These are phyloP conservation scores for Capsicum rhomboideum DNA, from an alignment of 257 asterid species.

Conservation along the genomic window DNA sequence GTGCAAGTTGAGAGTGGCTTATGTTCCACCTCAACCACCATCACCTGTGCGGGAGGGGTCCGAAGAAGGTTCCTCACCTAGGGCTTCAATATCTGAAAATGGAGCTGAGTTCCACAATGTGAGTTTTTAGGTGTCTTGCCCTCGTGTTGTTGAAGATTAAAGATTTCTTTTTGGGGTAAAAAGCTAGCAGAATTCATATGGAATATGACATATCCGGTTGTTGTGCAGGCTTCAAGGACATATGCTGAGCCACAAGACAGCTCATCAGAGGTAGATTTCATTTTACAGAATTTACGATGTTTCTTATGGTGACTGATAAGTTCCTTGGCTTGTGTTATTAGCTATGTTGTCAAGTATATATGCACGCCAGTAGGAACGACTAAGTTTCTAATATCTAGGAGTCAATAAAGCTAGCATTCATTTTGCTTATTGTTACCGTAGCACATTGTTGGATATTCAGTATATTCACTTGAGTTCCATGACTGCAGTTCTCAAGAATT, in stretches of 20 bases:
- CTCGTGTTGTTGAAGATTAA: background rate
- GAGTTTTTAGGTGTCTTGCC: slow-evolving; percentile 23
- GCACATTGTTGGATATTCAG: background rate
- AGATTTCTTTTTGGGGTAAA: background rate
- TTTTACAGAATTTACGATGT: background rate
- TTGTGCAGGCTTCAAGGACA: slow-evolving; percentile 42
- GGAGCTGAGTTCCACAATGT: slow-evolving; percentile 61
- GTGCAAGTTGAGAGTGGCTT: slow-evolving; percentile 77
- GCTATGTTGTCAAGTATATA: background rate
- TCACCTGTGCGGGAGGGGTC: slow-evolving; percentile 94
- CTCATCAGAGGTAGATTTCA: slow-evolving; percentile 55
- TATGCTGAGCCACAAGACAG: slow-evolving; percentile 48
- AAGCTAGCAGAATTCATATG: background rate
- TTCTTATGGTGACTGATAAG: background rate
- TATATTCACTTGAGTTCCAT: background rate
- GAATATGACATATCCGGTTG: background rate
- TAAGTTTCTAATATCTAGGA: background rate
- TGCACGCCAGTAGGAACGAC: background rate
- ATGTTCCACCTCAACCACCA: slow-evolving; percentile 76
- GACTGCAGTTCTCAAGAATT: background rate
- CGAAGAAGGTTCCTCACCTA: slow-evolving; percentile 91
- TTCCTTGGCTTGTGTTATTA: background rate
- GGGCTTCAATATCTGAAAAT: slow-evolving; percentile 86
- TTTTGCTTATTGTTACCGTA: background rate
- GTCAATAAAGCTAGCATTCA: background rate